Evolutionary conservation across 1,284 basidiomycete species (phyloP), one percentile per base, ranked within the genome.

Genomic region (Ganoderma resinaceum): DNA sequence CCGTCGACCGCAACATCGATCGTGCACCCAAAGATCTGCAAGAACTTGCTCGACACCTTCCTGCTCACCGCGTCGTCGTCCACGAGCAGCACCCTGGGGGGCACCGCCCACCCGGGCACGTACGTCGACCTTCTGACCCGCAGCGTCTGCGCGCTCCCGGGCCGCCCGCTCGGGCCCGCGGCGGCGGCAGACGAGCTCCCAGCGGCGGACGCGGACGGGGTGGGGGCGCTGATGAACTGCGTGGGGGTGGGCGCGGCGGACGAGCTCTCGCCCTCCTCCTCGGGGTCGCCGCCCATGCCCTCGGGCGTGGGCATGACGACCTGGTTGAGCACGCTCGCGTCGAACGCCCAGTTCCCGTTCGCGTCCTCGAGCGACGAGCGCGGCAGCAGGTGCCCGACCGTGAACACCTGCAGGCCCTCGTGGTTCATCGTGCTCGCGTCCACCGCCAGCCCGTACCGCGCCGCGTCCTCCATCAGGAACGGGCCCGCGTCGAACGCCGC

Each of bases 1-100:
- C 96, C 97, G 80, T 99, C 93, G 46, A 96, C 95, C 1, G 96
- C 97, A 46, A 97, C 94, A 76, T 99, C 96, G 73, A 95, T 97
- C 73, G 92, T 91, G 79, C 96, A 98, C 61, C 97, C 97, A 80
- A 97, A 97, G 61, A 98, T 93, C 81, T 98, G 93, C 78, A 99
- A 80, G 79, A 98, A 98, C 82, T 97, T 98, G 84, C 90, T 94
- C 72, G 93, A 93, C 67, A 99, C 81, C 76, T 91, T 92, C 64
- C 97, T 83, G 78, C 92, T 96, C 31, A 98, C 95, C 18, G 93
- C 93, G 77, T 99, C 97, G 79, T 99, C 97, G 78, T 99, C 97
- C 20, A 99, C 97, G 4, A 99, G 87, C 64, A 99, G 81, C 63
- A 98, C 96, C 2, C 92, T 83, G 2, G 95, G 95, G 0, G 94